Conservation (phyloP, 495 filamentous ascomycete species). For the Aspergillus indologenus region DNA sequence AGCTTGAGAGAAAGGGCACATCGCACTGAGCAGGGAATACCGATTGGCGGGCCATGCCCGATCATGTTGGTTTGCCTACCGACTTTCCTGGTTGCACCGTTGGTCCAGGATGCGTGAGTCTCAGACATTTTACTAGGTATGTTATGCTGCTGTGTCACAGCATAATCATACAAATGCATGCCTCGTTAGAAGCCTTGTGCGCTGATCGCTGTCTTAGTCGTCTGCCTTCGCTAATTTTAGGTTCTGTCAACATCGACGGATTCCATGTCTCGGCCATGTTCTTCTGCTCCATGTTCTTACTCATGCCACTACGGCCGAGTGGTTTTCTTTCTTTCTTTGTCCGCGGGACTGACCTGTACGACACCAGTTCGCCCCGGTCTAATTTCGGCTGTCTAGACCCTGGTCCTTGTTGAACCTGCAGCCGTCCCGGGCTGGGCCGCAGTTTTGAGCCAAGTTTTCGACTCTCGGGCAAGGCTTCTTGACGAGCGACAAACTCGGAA, state of each 20-base stretch:
- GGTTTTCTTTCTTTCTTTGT: background rate
- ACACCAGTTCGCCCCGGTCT: background rate
- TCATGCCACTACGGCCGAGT: background rate
- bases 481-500: background rate
- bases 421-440: background rate
- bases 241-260: background rate
- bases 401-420: background rate
- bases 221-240: background rate
- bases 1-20: background rate
- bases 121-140: background rate
- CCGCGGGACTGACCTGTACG: background rate
- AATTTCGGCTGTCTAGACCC: background rate
- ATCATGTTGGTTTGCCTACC: conserved; percentile 3
- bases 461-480: background rate
- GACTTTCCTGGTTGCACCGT: background rate
- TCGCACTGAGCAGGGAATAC: too few species aligned
- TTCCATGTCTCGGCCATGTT: background rate
- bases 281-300: background rate
- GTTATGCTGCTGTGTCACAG: conserved; percentile 9
- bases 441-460: background rate
- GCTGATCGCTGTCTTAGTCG: background rate
- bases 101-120: background rate
- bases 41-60: background rate
- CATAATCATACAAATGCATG: background rate
- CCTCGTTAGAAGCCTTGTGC: background rate